Evolutionary conservation across 1,284 basidiomycete genomes (phyloP).

Genomic region (Xerocomus cyaneibrunnescens): DNA sequence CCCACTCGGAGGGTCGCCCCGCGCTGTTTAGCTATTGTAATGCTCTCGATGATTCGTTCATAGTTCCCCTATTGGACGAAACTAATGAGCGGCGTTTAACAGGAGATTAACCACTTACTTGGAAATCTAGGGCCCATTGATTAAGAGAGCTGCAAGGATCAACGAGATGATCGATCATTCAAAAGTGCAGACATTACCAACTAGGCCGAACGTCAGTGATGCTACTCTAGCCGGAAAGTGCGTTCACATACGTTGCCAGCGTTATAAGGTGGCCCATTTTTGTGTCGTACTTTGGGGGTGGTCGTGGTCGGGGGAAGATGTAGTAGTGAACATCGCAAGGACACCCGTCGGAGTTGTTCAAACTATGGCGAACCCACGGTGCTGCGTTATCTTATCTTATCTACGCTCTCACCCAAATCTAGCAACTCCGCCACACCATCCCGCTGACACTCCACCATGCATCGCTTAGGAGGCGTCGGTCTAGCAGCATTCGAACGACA

Average conservation of each 20-base stretch:
- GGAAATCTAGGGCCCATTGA: conserved; percentile 96
- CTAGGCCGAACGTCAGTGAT: conserved; percentile 30
- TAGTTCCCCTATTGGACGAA: conserved; percentile 74
- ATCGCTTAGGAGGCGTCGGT: conserved; percentile 69
- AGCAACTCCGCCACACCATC: background rate
- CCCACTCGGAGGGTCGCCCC: conserved; percentile 97
- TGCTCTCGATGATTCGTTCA: conserved; percentile 89
- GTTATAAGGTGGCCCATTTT: conserved; percentile 81
- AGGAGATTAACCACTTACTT: conserved; percentile 44
- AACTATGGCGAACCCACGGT: background rate
- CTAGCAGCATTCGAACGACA: conserved; percentile 75
- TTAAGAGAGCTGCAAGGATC: conserved; percentile 73
- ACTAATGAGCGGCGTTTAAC: background rate
- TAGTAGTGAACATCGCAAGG: background rate
- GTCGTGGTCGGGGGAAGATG: background rate
- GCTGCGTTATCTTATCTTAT: conserved; percentile 22
- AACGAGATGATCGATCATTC: conserved; percentile 1
- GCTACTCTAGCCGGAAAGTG: background rate
- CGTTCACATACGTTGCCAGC: conserved; percentile 60
- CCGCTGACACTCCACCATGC: conserved; percentile 43
- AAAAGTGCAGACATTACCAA: conserved; percentile 38
- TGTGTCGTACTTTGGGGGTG: background rate
- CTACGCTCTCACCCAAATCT: background rate
- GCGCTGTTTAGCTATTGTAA: conserved; percentile 80
- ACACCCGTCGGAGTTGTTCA: background rate